These are phyloP conservation scores for Botrytis fabae DNA, from an alignment of 2,329 filamentous ascomycete genomes.

Conservation along the genomic window DNA sequence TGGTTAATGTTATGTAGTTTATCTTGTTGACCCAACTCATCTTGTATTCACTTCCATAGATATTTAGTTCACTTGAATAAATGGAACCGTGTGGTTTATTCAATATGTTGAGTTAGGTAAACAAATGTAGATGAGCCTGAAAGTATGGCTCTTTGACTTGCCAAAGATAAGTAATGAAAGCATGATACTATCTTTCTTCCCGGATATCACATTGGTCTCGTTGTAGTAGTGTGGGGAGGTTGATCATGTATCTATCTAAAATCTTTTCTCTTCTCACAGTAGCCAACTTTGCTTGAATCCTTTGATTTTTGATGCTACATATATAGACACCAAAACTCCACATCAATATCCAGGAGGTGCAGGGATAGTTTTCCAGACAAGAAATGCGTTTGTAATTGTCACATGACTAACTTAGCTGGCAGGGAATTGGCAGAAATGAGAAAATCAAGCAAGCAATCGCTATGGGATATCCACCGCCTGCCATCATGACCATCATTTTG, in stretches of 20 bases:
- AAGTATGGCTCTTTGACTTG: background rate
- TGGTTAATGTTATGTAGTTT: no score
- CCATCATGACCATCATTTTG: no score
- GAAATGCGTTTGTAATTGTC: background rate
- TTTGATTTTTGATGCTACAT: no score
- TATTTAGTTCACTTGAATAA: no score
- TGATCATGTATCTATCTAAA: background rate
- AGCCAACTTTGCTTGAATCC: background rate
- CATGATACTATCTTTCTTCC: background rate
- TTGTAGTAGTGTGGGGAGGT: background rate
- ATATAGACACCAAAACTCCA: no score
- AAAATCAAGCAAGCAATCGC: background rate
- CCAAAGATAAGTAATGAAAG: background rate
- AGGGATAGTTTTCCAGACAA: background rate
- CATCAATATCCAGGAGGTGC: no score
- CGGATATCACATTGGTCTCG: background rate
- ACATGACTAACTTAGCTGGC: background rate
- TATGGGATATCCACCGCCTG: no score
- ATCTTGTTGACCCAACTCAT: no score
- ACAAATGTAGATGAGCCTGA: background rate
- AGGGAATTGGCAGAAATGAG: background rate
- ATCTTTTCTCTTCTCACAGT: background rate
- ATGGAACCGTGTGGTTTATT: background rate
- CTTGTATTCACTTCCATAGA: no score
- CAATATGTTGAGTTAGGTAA: fast-evolving